Percentiles rank a stretch among this genome's conserved stretches.
These are phyloP conservation scores for Blastocystis sp. DNA, from an alignment of 352 stramenopile species.

Conservation along the genomic window DNA sequence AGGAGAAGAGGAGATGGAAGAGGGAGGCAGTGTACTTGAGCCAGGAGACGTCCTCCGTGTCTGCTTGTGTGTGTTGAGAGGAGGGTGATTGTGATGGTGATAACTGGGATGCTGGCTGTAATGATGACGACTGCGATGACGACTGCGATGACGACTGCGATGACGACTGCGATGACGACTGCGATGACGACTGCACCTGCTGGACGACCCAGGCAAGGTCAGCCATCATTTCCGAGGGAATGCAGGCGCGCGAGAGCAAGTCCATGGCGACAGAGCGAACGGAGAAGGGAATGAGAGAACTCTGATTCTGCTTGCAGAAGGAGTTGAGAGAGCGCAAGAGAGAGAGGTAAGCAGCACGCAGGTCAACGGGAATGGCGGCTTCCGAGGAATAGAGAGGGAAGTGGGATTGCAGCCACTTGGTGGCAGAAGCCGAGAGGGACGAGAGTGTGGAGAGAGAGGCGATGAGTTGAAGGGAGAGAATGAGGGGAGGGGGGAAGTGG, in stretches of 20 bases:
- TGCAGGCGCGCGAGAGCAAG: background rate
- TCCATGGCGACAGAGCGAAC: background rate
- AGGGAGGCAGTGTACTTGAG: too few relatives aligned
- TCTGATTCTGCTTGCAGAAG: background rate
- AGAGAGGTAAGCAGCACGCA: background rate
- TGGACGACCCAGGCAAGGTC: too few relatives aligned
- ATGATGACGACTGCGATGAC: too few relatives aligned
- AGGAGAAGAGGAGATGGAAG: too few relatives aligned
- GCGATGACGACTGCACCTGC: too few relatives aligned
- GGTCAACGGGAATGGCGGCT: background rate
- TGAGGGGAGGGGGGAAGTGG: background rate
- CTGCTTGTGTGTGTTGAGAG: too few relatives aligned
- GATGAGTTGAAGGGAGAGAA: background rate
- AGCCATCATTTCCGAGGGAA: background rate
- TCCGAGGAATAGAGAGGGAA: background rate
- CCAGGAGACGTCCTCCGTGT: too few relatives aligned
- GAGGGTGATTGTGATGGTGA: too few relatives aligned
- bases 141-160: too few relatives aligned
- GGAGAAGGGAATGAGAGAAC: background rate
- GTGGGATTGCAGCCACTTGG: background rate
- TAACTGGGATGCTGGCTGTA: too few relatives aligned
- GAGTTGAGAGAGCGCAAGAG: background rate
- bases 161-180: too few relatives aligned
- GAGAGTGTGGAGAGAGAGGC: background rate
- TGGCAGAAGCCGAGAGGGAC: background rate